Evolutionary conservation across 805 yeast species (phyloP).

Genomic region (Suhomyces sp.): DNA sequence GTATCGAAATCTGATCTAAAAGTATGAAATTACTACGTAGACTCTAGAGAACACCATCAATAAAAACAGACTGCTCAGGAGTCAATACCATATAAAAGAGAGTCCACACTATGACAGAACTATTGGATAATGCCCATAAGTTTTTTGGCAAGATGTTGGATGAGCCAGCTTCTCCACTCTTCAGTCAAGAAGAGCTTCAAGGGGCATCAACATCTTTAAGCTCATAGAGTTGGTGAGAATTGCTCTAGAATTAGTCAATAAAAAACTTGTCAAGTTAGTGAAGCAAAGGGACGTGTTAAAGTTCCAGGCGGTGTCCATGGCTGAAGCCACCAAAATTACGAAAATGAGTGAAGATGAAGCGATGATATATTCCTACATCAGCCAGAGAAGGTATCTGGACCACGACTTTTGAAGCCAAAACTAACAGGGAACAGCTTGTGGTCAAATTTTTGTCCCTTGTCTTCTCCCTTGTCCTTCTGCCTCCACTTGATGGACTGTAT

Average conservation of each 20-base stretch:
- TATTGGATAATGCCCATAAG: slow-evolving; percentile 48
- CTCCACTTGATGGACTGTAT: no score
- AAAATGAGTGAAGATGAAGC: slow-evolving; percentile 86
- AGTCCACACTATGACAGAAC: slow-evolving; percentile 22
- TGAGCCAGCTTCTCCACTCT: slow-evolving; percentile 48
- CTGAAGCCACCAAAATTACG: slow-evolving; percentile 75
- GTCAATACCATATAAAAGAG: no score
- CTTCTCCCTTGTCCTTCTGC: no score
- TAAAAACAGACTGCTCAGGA: no score
- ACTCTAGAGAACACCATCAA: no score
- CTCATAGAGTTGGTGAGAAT: slow-evolving; percentile 45
- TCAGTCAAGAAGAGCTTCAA: slow-evolving; percentile 68
- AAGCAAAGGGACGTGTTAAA: slow-evolving; percentile 64
- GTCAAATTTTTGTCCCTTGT: no score
- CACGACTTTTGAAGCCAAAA: slow-evolving; percentile 81
- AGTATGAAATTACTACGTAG: no score
- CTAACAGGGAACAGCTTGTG: slow-evolving; percentile 89
- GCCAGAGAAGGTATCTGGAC: slow-evolving; percentile 98
- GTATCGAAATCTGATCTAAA: no score
- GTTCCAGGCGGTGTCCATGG: slow-evolving; percentile 70
- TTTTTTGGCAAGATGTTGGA: slow-evolving; percentile 67
- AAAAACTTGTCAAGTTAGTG: slow-evolving; percentile 65
- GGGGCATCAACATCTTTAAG: slow-evolving; percentile 44
- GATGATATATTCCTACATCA: slow-evolving; percentile 87
- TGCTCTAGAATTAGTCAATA: slow-evolving; percentile 53